Base-by-base conservation (phyloP, 179 eudicot genomes). In the Pouteria campechiana region DNA sequence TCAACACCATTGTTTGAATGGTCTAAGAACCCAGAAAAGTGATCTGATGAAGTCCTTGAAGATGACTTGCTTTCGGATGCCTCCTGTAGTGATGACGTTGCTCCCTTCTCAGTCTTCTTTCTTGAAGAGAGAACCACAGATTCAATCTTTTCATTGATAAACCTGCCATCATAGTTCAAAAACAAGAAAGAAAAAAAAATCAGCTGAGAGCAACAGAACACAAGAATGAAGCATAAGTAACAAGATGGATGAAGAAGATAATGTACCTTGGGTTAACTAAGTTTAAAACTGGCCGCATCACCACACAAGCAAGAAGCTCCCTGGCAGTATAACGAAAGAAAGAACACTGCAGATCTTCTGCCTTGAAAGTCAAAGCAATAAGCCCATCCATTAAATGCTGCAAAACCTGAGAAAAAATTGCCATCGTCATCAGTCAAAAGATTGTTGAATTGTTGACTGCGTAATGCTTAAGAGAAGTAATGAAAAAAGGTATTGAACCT, bases 291-390 rank as follows among this genome's bases (percentile, higher is more conserved):
- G 99, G 96, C 37, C 86, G 77, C 28, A 92, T 64, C 19, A 92
- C 86, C 38, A 78, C 84, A 78, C 96, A 87, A 41, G 96, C 84
- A 64, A 92, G 94, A 57, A 92, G 94, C 64, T 92, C 99, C 48
- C 94, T 60, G 45, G 74, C 64, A 50, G 75, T 69, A 65, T 66
- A 79, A 33, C 69, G 92, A 36, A 92, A 92, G 54, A 82, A 70
- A 50, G 96, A 79, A 68, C 99, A 92, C 18, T 71, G 81, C 55
- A 86, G 70, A 75, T 90, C 96, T 58, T 90, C 85, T 15, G 72
- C 71, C 52, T 44, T 72, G 68, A 90, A 87, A 38, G 83, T 68
- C 32, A 77, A 45, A 54, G 81, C 65, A 41, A 83, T 61, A 27
- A 92, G 77, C 41, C 85, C 93, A 50, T 87, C 94, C 88, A 79